Percentiles rank a stretch among this genome's conserved stretches.
Conservation (phyloP, 1,139 yeast genomes). For the Fermentozyma sake region DNA sequence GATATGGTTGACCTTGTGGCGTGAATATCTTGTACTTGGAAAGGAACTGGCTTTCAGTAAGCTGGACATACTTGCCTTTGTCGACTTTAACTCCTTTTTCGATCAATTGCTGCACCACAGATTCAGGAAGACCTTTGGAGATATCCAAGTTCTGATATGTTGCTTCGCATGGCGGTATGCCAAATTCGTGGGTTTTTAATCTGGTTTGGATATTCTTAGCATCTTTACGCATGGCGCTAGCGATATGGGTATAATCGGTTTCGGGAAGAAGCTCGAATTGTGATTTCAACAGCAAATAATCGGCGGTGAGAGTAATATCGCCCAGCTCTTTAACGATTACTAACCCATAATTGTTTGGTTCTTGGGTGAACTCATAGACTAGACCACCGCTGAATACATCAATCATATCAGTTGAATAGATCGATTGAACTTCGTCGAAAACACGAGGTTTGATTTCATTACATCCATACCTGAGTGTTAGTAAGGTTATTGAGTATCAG, state of each 20-base stretch:
- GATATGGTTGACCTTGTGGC: background rate
- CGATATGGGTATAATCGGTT: constrained; percentile 21
- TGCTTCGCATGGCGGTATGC: constrained; percentile 37
- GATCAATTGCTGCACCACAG: constrained; percentile 43
- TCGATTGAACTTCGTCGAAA: constrained; percentile 71
- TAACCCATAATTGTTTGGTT: constrained; percentile 82
- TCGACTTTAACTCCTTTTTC: constrained; percentile 42
- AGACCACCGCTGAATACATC: constrained; percentile 87
- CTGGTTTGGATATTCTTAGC: constrained; percentile 21
- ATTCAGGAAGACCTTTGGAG: constrained; percentile 43
- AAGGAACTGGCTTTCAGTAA: constrained; percentile 35
- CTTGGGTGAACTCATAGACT: constrained; percentile 88
- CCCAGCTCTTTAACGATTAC: constrained; percentile 61
- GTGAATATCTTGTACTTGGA: constrained; percentile 24
- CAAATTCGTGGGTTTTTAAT: constrained; percentile 20
- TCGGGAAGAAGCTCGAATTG: constrained; percentile 38
- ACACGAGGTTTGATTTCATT: constrained; percentile 75
- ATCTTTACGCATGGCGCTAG: constrained; percentile 22
- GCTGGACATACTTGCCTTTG: constrained; percentile 44
- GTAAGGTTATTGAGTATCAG: constrained; percentile 8
- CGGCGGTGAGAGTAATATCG: constrained; percentile 49
- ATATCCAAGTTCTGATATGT: constrained; percentile 51
- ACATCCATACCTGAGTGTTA: constrained; percentile 57
- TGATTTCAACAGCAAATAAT: constrained; percentile 47
- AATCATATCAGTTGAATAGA: constrained; percentile 73